Evolutionary conservation across 371 early-diverging fungal species (phyloP), one percentile per base, ranked within the genome.

Genomic region (Mucor plumbeus): DNA sequence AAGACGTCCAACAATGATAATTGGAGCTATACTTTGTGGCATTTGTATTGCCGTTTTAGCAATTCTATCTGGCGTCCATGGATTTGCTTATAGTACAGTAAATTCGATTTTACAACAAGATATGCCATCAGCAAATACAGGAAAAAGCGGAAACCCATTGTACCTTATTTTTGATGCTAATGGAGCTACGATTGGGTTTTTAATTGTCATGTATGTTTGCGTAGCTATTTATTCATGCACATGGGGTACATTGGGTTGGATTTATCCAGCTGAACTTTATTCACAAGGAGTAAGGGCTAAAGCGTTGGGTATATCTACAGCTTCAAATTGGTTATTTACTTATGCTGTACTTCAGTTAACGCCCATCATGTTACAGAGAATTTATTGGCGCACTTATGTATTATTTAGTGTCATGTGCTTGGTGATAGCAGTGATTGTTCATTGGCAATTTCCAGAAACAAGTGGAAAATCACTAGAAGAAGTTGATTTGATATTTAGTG

Each of bases 191-290:
- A 81, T 87, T 31, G 83, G 82, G 26, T 81, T 87, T 59, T 83
- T 92, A 39, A 88, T 86, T 35, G 85, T 90, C 76, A 84, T 90
- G 34, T 93, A 91, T 69, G 57, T 90, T 34, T 90, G 90, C 70
- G 89, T 93, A 36, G 88, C 87, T 33, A 81, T 82, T 39, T 96
- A 94, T 73, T 93, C 95, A 38, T 84, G 87, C 69, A 88, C 94
- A 35, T 96, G 95, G 96, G 97, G 96, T 11, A 95, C 97, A 31
- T 84, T 92, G 47, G 94, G 92, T 26, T 97, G 97, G 97, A 90
- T 93, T 60, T 95, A 95, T 78, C 95, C 95, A 34, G 85, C 95
- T 21, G 98, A 97, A 72, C 90, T 94, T 50, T 93, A 88, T 80
- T 91, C 94, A 7, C 86, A 88, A 69, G 87, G 88, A 40, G 82